These are phyloP conservation scores for Phytophthora multivora DNA, from an alignment of 352 stramenopile species.

Conservation along the genomic window DNA sequence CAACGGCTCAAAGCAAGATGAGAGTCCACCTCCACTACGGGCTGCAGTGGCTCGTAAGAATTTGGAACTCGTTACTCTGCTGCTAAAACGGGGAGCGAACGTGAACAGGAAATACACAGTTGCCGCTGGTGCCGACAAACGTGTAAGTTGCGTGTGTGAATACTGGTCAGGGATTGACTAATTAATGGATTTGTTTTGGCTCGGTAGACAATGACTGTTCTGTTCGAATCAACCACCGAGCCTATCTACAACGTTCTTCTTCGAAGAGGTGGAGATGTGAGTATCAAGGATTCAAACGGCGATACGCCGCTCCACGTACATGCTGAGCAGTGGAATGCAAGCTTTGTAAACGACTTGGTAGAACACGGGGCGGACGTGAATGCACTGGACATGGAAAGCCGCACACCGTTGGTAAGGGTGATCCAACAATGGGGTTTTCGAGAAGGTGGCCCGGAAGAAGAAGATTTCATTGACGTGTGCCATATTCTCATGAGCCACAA, in stretches of 20 bases:
- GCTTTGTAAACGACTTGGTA: slow-evolving; percentile 22
- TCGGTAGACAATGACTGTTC: slow-evolving; percentile 22
- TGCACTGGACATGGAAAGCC: slow-evolving; percentile 25
- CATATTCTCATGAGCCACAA: slow-evolving; percentile 33
- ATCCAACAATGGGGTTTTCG: slow-evolving; percentile 24
- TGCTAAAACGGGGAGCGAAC: slow-evolving; percentile 31
- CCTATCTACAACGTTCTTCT: slow-evolving; percentile 21
- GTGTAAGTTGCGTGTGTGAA: slow-evolving; percentile 11
- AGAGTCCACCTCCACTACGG: slow-evolving; percentile 35
- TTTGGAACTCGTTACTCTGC: slow-evolving; percentile 24
- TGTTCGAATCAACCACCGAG: slow-evolving; percentile 33
- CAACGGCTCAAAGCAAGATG: slow-evolving; percentile 36
- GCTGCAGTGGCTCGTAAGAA: slow-evolving; percentile 31
- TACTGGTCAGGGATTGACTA: neutral
- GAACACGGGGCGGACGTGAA: slow-evolving; percentile 31
- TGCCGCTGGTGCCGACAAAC: slow-evolving; percentile 9
- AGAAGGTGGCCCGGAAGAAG: slow-evolving; percentile 23
- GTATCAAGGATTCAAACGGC: slow-evolving; percentile 22
- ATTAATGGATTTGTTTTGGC: neutral
- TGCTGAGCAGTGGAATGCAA: slow-evolving; percentile 27
- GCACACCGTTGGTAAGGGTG: slow-evolving; percentile 18
- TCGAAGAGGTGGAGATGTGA: slow-evolving; percentile 28
- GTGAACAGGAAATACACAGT: slow-evolving; percentile 30
- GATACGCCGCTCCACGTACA: slow-evolving; percentile 31
- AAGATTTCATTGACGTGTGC: slow-evolving; percentile 35